phyloP scores from a whole-genome alignment of 164 flowering plant species.

The Cinnamomum micranthum region DNA sequence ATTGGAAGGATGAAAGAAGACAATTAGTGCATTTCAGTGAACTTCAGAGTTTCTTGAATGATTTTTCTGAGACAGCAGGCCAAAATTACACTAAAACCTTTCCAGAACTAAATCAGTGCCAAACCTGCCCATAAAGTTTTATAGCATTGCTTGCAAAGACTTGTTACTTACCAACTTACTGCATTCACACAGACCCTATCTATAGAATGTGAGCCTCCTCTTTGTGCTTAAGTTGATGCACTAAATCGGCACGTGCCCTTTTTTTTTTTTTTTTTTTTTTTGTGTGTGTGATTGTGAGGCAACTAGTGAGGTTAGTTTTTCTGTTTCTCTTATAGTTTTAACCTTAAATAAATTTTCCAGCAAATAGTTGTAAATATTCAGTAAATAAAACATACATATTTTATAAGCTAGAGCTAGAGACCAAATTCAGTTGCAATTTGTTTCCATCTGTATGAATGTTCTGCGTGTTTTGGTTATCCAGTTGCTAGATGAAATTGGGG shows the following conservation, averaged over 20 bases:
- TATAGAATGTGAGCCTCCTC: background rate
- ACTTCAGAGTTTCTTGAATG: too few relatives aligned
- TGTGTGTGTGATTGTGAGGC: background rate
- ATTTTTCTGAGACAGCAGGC: too few relatives aligned
- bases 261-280: background rate
- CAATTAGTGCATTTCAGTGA: too few relatives aligned
- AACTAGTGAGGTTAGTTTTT: background rate
- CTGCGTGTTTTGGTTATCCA: slow-evolving; percentile 21
- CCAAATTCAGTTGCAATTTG: background rate
- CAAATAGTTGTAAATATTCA: background rate
- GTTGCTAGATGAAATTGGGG: slow-evolving; percentile 83
- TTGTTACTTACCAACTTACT: too few relatives aligned
- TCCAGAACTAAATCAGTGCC: too few relatives aligned
- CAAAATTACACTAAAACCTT: too few relatives aligned
- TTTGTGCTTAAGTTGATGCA: background rate
- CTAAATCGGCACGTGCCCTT: background rate
- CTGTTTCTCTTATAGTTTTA: background rate
- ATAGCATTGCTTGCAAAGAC: too few relatives aligned
- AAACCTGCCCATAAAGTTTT: too few relatives aligned
- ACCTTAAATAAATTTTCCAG: background rate
- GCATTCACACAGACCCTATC: too few relatives aligned
- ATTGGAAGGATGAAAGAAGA: too few relatives aligned
- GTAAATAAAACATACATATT: background rate
- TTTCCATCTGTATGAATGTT: background rate
- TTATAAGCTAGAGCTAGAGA: background rate